A percentile compares a stretch with the other conserved stretches of the same genome.
Evolutionary conservation across 345 rosid genomes (phyloP).

Genomic region (Dipteronia sinensis): DNA sequence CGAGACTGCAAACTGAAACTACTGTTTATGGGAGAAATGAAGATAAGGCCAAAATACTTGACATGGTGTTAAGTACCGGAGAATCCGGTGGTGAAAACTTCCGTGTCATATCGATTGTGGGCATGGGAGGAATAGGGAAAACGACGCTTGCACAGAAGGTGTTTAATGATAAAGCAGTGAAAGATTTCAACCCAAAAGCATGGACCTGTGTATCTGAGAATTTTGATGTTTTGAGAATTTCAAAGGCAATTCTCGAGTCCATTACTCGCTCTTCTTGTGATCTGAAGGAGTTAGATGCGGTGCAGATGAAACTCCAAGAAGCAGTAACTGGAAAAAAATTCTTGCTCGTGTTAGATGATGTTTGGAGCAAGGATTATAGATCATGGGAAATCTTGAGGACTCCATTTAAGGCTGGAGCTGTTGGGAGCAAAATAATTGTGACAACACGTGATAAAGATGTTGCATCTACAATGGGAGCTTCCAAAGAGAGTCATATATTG

Average conservation of each 20-base stretch:
- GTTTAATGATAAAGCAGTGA: background rate
- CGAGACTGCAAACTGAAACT: background rate
- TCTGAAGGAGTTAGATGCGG: background rate
- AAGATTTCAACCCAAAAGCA: background rate
- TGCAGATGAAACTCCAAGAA: background rate
- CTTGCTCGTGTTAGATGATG: background rate
- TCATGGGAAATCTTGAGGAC: background rate
- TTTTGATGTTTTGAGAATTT: constrained; percentile 1
- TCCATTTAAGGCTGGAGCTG: background rate
- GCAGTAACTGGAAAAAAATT: background rate
- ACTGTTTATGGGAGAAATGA: background rate
- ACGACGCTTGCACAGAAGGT: background rate
- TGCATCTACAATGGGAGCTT: background rate
- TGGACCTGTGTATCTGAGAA: background rate
- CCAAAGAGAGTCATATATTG: background rate
- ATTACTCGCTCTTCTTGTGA: background rate
- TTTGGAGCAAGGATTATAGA: background rate
- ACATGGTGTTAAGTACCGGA: background rate
- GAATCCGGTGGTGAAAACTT: background rate
- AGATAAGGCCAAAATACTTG: background rate
- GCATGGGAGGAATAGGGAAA: background rate
- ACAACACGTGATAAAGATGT: background rate
- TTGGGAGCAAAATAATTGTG: background rate
- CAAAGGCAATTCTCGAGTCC: background rate
- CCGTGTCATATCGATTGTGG: background rate